Conservation (phyloP, 768 basidiomycete genomes). For the Bullera alba region DNA sequence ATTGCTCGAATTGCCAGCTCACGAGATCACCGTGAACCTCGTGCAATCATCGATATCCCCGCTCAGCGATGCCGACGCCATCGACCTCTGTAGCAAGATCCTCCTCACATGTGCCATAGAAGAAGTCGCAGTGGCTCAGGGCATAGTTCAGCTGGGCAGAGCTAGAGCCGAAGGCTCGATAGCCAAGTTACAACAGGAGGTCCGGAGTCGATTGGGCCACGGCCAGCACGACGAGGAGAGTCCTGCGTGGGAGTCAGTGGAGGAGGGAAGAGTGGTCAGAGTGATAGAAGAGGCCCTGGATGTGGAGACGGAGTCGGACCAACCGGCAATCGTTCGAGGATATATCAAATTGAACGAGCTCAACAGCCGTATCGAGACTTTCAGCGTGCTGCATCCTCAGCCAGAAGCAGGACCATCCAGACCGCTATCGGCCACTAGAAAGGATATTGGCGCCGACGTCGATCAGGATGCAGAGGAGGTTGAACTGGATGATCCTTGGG, state of each 20-base stretch:
- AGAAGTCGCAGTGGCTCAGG: not conserved
- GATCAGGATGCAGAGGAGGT: not conserved
- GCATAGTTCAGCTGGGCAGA: conserved; percentile 7
- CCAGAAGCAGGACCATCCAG: not conserved
- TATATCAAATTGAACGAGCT: not conserved
- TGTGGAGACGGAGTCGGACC: not conserved
- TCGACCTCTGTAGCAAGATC: conserved; percentile 5
- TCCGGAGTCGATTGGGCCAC: not conserved
- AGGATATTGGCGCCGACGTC: not conserved
- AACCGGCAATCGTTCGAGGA: not conserved
- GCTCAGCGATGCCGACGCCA: conserved; percentile 10
- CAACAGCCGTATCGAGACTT: not conserved
- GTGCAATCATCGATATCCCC: conserved; percentile 3
- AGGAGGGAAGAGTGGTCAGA: not conserved
- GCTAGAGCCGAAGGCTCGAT: conserved; percentile 3
- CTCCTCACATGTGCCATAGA: conserved; percentile 2
- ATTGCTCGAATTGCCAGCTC: not conserved
- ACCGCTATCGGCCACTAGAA: not conserved
- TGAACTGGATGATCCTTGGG: conserved; percentile 8
- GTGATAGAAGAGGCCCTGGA: not conserved
- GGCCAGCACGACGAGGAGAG: not conserved
- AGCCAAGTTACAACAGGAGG: not conserved
- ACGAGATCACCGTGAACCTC: not conserved
- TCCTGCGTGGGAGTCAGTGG: not conserved
- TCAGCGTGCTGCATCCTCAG: not conserved